Evolutionary conservation across 345 rosid species (phyloP).

Genomic region (Salix suchowensis): DNA sequence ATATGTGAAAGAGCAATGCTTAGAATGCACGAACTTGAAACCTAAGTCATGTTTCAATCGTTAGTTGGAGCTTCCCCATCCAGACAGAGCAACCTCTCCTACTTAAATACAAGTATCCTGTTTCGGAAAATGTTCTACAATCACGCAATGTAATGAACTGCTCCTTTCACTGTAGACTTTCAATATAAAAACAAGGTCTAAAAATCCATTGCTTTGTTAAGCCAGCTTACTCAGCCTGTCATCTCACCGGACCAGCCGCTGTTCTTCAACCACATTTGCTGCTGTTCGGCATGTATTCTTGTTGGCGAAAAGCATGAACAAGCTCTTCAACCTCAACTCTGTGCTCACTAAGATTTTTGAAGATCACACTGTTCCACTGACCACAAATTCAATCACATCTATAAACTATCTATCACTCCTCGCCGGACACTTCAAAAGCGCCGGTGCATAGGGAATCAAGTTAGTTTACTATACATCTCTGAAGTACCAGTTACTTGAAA

Average conservation of each 20-base stretch:
- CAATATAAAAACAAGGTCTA: neutral
- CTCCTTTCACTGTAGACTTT: neutral
- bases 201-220: neutral
- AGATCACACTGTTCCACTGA: neutral
- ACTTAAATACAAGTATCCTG: neutral
- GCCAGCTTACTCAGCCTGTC: neutral
- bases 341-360: neutral
- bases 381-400: neutral
- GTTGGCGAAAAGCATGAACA: neutral
- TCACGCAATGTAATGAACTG: neutral
- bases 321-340: neutral
- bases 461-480: neutral
- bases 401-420: neutral
- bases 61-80: conserved; percentile 54
- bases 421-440: neutral
- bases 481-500: neutral
- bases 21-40: conserved; percentile 32
- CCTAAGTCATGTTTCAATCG: conserved; percentile 30
- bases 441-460: neutral
- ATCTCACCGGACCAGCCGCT: neutral
- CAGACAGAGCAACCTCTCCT: conserved; percentile 19
- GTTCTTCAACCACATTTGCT: neutral
- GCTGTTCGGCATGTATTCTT: neutral
- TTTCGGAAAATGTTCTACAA: neutral
- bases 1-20: conserved; percentile 24